phyloP scores from a whole-genome alignment of 2,329 filamentous ascomycete species.

The Emmonsia crescens region DNA sequence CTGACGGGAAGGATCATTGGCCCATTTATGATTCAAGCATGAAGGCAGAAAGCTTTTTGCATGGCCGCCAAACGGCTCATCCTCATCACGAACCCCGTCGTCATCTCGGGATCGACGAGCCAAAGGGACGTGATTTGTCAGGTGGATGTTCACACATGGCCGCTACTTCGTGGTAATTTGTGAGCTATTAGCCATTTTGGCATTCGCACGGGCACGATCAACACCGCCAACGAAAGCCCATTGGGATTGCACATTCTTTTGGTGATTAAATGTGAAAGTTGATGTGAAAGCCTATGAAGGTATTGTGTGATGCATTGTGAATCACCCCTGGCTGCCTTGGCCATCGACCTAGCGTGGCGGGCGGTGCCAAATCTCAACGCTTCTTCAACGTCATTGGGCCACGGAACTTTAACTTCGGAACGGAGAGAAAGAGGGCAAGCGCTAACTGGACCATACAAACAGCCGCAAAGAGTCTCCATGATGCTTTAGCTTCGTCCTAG shows the following conservation, averaged over 20 bases:
- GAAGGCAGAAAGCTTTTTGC: background rate
- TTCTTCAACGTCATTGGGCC: background rate
- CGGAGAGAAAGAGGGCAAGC: background rate
- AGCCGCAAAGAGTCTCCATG: background rate
- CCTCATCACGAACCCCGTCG: background rate
- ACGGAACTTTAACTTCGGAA: background rate
- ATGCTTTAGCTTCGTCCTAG: background rate
- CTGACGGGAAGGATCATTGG: background rate
- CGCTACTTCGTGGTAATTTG: background rate
- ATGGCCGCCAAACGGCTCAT: background rate
- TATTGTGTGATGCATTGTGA: background rate
- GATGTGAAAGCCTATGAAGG: background rate
- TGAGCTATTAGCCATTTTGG: background rate
- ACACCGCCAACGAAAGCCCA: background rate
- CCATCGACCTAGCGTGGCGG: background rate
- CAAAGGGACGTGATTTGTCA: background rate
- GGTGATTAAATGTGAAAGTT: background rate
- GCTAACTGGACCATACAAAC: slow-evolving; percentile 3
- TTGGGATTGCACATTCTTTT: background rate
- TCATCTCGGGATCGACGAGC: background rate
- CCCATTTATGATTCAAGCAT: background rate
- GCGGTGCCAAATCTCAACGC: background rate
- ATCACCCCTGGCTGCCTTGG: background rate
- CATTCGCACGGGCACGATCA: background rate
- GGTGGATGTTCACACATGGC: background rate